Base-by-base conservation (phyloP, 805 yeast genomes). In the Candida coleopterorum region DNA sequence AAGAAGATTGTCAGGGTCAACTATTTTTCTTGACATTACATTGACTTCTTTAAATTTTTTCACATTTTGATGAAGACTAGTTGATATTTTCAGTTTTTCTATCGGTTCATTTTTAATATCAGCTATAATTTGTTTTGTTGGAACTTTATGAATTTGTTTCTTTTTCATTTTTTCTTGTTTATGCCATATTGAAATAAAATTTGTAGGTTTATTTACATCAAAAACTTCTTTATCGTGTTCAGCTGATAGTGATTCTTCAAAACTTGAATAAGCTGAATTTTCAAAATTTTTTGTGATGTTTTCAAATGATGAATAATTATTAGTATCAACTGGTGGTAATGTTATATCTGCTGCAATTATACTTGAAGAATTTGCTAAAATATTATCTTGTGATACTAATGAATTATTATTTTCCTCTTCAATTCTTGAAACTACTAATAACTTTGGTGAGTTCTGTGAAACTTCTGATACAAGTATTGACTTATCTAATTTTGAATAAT, bases 331-430 rank as follows among this genome's bases (percentile, higher is more conserved):
- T 18, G 53, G 55, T 3, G 77, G 70, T 20, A 65, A 49, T 1
- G 60, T 48, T 10, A 63, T 43, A 32, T 32, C 25, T 3, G 56
- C 62, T 10, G 63, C 64, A 4, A 58, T 58, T 15, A 67, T 50
- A 38, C 64, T 65, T 2, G 74, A 64, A 0, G 74, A 68, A 47
- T 69, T 69, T 2, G 72, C 74, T 26, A 69, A 54, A 4, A 58
- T 54, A 30, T 60, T 57, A 18, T 32, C 37, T 8, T 31, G 26
- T 9, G 20, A 16, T 2, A 12, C 30, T 11, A 28, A 27, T n/a
- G 18, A 17, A 9, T 5, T 16, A 9, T 40, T 32, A 8, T 22
- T 32, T 10, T 23, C 28, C 11, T 34, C 37, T 23, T 41, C 41
- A 9, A 30, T 40, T 32, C 42, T 43, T 9, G 50, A 47, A 2